Evolutionary conservation across 1,284 basidiomycete genomes (phyloP), one percentile per base, ranked within the genome.

Genomic region (Rhodotorula glutinis): DNA sequence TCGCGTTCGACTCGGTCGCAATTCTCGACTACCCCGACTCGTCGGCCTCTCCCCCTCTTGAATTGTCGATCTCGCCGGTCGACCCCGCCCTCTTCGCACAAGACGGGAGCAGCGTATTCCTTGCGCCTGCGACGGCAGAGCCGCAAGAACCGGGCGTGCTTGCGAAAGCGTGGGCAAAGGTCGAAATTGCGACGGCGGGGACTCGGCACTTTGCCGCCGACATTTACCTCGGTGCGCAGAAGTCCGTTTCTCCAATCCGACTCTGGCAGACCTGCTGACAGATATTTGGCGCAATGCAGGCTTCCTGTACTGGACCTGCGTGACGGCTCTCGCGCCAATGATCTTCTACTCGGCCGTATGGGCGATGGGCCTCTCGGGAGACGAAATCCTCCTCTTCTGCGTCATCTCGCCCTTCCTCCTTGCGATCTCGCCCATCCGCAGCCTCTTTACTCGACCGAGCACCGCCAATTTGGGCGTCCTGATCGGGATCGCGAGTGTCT

Each of bases 331-430:
- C 27, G 85, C 88, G 14, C 87, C 90, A 0, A 88, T 88, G 47
- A 83, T 96, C 10, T 96, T 95, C 81, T 96, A 93, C 79, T 93
- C 91, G 81, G 91, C 89, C 30, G 87, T 94, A 11, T 94, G 91
- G 91, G 84, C 90, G 75, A 86, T 94, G 25, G 89, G 63, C 21
- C 62, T 75, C 17, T 60, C 57, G 8, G 75, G 75, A 14, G 52
- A 66, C 46, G 75, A 76, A 44, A 66, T 71, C 19, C 65, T 74
- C 41, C 65, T 76, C 21, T 72, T 76, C 57, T 62, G 58, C 38
- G 67, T 86, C 19, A 82, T 92, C 29, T 85, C 90, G 0, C 89
- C 90, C 0, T 74, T 83, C 25, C 73, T 89, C 8, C 82, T 92
- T 23, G 0, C 75, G n/a, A 14, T 64, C 13, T 40, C 46, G 0